Base-by-base conservation (phyloP, 257 asterid species). In the Penstemon davidsonii region DNA sequence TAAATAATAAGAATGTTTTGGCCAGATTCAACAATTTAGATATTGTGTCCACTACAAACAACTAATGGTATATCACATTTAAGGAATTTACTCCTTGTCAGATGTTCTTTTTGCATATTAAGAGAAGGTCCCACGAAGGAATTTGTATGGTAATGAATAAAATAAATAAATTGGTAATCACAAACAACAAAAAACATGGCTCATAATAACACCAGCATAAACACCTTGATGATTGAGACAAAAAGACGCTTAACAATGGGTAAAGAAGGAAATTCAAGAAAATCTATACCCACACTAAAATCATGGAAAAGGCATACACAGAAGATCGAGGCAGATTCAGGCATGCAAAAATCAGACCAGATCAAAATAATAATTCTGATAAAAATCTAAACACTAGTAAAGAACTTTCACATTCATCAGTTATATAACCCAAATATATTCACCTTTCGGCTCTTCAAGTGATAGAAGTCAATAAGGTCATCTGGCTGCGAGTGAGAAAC, bases 361-460 rank as follows among this genome's bases (percentile, higher is more conserved):
- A 18, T 13, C 11, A n/a, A 8, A n/a, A 41, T 1, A 39, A 39
- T 0, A 18, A 15, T 43, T 62, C 55, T 37, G 53, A 62, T 62
- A 63, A 13, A 33, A 8, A 63, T 37, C 41, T 2, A 15, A 62
- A 5, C 4, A 45, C 25, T 19, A 45, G 6, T 10, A 56, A 60
- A 45, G 50, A 47, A 56, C 37, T 42, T 43, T 10, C 11, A 65
- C 51, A 64, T 12, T 36, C 18, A 66, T 51, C 68, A 76, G 61
- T 60, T 64, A 70, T 45, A 75, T 15, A 67, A 55, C 39, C 15
- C 42, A 64, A 70, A 68, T 44, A 64, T 64, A 67, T 67, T 71
- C 74, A 92, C 98, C 95, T 85, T 87, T 79, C 98, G 76, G 81
- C 96, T 92, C 89, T 92, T 92, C 89, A 92, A 78, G 81, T 92